Base-by-base conservation (phyloP, 371 early-diverging fungal genomes). In the Vairimorpha necatrix region DNA sequence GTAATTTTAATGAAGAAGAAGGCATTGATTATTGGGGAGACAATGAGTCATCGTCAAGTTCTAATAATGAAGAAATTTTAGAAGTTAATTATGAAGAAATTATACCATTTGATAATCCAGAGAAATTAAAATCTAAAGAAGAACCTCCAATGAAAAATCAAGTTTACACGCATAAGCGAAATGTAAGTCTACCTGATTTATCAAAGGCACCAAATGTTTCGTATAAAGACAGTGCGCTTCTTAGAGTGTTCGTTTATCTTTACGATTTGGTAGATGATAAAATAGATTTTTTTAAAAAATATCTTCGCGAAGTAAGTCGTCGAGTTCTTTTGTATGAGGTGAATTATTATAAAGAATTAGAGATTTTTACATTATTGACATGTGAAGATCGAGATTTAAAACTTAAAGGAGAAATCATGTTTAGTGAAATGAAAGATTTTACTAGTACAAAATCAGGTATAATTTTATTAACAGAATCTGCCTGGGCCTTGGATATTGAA, bases 261-360 rank as follows among this genome's bases (percentile, higher is more conserved):
- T 76, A 47, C 32, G 63, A 76, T 30, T 34, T 76, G 32, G n/a
- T 76, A 13, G 71, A 76, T 11, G 63, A 69, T 32, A 76, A 67
- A 39, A 30, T 24, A 26, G 67, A 53, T 14, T 73, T 73, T 39
- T 48, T 47, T 34, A 54, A 73, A 53, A 53, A 47, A 22, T 73
- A 73, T 65, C 39, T 65, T 32, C 48, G 16, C 22, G 65, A 65
- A 54, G 28, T 73, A 24, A 22, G 38, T 11, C 63, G 34, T 39
- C 24, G 73, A 34, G 14, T 73, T 13, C 26, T 73, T 26, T 9
- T 22, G 1, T 13, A 26, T 16, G 54, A 26, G 1, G 26, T 66
- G 13, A 62, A 73, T 65, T 65, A 39, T 1, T 0, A 65, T 0
- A 65, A 73, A 54, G 73, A 73, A 63, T 26, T 30, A 18, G 38